Evolutionary conservation across 2,329 filamentous ascomycete species (phyloP).

Genomic region (Curvularia sp.): DNA sequence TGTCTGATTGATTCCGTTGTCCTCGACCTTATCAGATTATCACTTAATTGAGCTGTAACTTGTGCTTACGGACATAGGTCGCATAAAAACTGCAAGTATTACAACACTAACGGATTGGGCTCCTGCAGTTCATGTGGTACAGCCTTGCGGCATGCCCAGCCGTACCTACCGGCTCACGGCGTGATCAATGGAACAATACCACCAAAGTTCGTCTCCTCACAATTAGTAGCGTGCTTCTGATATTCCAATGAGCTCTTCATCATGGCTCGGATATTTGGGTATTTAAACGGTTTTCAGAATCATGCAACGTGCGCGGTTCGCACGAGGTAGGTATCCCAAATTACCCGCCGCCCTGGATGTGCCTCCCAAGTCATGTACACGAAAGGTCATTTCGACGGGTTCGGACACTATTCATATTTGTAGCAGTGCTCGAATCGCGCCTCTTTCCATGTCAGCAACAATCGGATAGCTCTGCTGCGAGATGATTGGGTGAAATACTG

Average conservation of each 20-base stretch:
- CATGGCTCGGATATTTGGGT: neutral
- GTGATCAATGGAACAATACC: neutral
- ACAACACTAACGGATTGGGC: neutral
- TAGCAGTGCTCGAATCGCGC: neutral
- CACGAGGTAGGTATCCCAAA: neutral
- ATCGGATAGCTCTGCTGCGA: neutral
- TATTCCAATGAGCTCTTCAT: neutral
- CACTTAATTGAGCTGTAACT: neutral
- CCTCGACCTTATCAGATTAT: neutral
- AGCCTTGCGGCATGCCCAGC: neutral
- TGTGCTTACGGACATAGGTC: neutral
- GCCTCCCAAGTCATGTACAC: neutral
- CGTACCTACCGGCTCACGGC: neutral
- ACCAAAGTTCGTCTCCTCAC: neutral
- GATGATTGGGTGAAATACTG: neutral
- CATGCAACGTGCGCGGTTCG: neutral
- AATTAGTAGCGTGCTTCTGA: neutral
- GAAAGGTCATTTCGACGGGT: neutral
- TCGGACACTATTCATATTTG: neutral
- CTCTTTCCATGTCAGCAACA: neutral
- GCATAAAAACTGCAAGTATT: neutral
- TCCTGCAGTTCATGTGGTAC: neutral
- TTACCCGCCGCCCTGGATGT: too few relatives aligned
- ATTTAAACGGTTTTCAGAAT: neutral
- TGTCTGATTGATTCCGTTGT: neutral